A percentile compares a stretch with the other conserved stretches of the same genome.
These are phyloP conservation scores for Eucalyptus marginata DNA, from an alignment of 345 rosid species.

Conservation along the genomic window DNA sequence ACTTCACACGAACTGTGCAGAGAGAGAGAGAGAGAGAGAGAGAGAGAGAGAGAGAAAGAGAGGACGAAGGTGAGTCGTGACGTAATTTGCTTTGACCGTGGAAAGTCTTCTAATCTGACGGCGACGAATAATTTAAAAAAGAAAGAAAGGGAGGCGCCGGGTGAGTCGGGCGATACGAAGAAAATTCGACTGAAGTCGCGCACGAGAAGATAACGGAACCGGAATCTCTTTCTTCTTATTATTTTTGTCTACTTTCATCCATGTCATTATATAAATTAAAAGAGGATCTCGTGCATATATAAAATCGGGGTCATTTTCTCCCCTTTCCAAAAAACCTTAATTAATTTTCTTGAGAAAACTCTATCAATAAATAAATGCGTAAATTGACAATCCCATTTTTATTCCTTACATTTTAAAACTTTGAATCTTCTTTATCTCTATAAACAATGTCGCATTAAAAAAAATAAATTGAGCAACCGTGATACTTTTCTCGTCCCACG, in stretches of 20 bases:
- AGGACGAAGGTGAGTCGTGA: not conserved
- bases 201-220: not conserved
- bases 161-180: not conserved
- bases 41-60: not conserved
- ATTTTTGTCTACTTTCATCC: not conserved
- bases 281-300: not conserved
- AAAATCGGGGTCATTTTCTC: not conserved
- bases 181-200: not conserved
- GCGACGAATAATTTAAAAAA: not conserved
- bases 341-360: not conserved
- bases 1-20: not conserved
- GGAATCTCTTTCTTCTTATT: not conserved
- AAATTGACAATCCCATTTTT: not conserved
- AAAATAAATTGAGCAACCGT: not conserved
- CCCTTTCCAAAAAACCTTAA: rapidly evolving
- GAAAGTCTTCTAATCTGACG: not conserved
- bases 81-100: not conserved
- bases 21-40: not conserved
- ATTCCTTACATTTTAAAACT: not conserved
- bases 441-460: not conserved
- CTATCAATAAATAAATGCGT: not conserved
- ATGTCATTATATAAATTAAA: not conserved
- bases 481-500: not conserved
- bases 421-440: not conserved
- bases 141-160: not conserved